Evolutionary conservation across 164 flowering plant species (phyloP).

Genomic region (Dillenia suffruticosa): DNA sequence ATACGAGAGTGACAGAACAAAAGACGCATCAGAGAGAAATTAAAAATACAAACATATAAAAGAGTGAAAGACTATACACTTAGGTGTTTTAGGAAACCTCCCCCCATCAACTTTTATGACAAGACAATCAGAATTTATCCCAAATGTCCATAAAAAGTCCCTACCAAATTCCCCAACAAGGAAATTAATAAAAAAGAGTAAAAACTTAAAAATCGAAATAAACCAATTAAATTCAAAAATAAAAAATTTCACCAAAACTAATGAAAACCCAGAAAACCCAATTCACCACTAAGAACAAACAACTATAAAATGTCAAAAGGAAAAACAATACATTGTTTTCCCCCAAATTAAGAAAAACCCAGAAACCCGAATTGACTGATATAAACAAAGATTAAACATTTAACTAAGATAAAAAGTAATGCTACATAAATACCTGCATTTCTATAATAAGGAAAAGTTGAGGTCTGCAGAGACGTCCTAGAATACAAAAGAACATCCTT

Average conservation of each 20-base stretch:
- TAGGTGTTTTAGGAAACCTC: no score
- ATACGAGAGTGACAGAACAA: no score
- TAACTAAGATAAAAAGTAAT: not conserved
- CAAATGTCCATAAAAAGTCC: no score
- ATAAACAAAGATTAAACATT: slow-evolving; percentile 4
- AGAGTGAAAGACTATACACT: no score
- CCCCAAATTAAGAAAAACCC: slow-evolving; percentile 4
- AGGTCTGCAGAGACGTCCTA: slow-evolving; percentile 28
- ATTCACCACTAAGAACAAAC: slow-evolving; percentile 10
- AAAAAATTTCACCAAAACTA: slow-evolving; percentile 1
- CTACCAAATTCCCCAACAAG: no score
- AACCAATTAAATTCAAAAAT: no score
- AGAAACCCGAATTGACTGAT: slow-evolving; percentile 6
- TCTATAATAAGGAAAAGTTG: slow-evolving; percentile 31
- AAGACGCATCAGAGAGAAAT: no score
- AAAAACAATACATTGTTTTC: not conserved
- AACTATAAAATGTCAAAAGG: slow-evolving; percentile 7
- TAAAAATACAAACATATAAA: no score
- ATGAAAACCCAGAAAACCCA: slow-evolving; percentile 3
- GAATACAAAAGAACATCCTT: slow-evolving; percentile 15
- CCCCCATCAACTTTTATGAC: no score
- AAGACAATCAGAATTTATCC: no score
- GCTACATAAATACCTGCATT: slow-evolving; percentile 44
- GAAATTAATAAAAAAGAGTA: no score
- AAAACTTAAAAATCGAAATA: no score